phyloP scores from a whole-genome alignment of 2,329 filamentous ascomycete species.

The Talaromyces piceae region DNA sequence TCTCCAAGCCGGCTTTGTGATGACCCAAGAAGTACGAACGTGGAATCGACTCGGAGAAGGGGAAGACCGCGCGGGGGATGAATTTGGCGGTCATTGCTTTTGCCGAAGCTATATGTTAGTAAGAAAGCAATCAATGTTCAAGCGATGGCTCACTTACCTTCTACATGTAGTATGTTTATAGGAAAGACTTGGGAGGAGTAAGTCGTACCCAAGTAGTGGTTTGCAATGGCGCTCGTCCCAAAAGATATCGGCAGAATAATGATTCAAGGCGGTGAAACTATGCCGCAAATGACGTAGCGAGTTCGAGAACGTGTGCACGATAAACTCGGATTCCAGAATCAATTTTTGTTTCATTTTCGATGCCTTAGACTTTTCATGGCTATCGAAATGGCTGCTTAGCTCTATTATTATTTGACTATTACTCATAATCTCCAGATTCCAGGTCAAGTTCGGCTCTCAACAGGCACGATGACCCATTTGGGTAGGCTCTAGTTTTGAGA shows the following conservation, averaged over 20 bases:
- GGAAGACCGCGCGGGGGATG: slow-evolving; percentile 65
- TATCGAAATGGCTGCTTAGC: not conserved
- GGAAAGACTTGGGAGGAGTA: not conserved
- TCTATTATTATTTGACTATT: not conserved
- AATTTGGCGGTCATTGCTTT: slow-evolving; percentile 42
- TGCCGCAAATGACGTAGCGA: not conserved
- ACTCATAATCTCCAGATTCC: not conserved
- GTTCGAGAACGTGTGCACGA: not conserved
- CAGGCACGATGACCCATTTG: not conserved
- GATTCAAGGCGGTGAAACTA: not conserved
- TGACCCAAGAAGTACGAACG: slow-evolving; percentile 94
- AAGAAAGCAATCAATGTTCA: not conserved
- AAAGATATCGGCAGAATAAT: not conserved
- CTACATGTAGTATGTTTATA: not conserved
- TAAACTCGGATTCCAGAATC: not conserved
- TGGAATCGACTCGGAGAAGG: slow-evolving; percentile 65
- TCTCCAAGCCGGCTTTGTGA: slow-evolving; percentile 70
- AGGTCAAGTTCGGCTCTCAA: not conserved
- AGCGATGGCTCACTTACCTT: not conserved
- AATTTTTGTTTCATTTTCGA: not conserved
- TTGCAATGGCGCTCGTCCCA: not conserved
- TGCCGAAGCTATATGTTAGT: not conserved
- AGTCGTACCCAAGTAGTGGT: not conserved
- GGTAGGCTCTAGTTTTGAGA: not conserved
- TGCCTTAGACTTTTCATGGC: no score